Percentiles rank a stretch among this genome's conserved stretches.
phyloP scores from a whole-genome alignment of 78 protist genomes.

The Polysphondylium violaceum region DNA sequence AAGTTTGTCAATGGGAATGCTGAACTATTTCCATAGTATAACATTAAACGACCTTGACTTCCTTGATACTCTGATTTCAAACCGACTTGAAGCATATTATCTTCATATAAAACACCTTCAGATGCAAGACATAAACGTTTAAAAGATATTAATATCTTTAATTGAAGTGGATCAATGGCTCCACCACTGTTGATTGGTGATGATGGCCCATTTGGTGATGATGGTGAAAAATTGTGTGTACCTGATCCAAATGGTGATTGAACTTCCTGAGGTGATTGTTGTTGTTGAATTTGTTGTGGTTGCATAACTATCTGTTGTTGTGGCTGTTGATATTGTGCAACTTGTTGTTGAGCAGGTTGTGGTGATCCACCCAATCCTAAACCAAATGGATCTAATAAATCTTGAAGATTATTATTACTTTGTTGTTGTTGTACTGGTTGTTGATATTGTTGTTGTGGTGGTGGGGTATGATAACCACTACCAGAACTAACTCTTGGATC shows the following conservation, averaged over 20 bases:
- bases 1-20: slow-evolving; percentile 52
- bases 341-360: background rate
- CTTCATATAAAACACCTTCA: slow-evolving; percentile 88
- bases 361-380: slow-evolving; percentile 13
- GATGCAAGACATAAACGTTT: slow-evolving; percentile 28
- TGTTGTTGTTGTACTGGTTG: background rate
- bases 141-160: slow-evolving; percentile 44
- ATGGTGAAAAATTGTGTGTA: slow-evolving; percentile 5
- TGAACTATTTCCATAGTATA: slow-evolving; percentile 77
- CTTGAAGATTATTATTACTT: slow-evolving; percentile 1
- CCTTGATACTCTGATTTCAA: slow-evolving; percentile 71
- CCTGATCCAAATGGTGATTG: slow-evolving; percentile 1
- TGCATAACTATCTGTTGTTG: no score
- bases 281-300: slow-evolving; percentile 20
- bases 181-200: slow-evolving; percentile 38
- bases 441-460: slow-evolving; percentile 1
- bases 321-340: background rate
- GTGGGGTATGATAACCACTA: slow-evolving; percentile 24
- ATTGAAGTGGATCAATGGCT: slow-evolving; percentile 22
- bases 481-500: slow-evolving; percentile 33
- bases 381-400: slow-evolving; percentile 79
- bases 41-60: slow-evolving; percentile 74
- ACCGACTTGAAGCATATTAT: slow-evolving; percentile 83
- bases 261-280: slow-evolving; percentile 27
- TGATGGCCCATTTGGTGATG: slow-evolving; percentile 5